Evolutionary conservation across 768 basidiomycete genomes (phyloP).

Genomic region (Termitomyces sp.): DNA sequence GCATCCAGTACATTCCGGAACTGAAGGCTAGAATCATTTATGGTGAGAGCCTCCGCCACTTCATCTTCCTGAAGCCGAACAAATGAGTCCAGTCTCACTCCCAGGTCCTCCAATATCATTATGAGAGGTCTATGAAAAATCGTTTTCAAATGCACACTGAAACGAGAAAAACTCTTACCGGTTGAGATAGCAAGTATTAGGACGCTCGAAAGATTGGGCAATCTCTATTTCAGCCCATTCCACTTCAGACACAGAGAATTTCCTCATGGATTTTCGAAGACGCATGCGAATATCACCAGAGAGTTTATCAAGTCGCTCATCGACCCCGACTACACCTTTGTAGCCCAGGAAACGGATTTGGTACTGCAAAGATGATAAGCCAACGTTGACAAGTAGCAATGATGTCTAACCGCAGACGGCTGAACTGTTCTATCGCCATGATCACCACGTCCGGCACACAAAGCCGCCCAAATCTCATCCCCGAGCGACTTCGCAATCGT

Average conservation of each 20-base stretch:
- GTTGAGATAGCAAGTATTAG: slow-evolving; percentile 65
- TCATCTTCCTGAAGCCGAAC: slow-evolving; percentile 54
- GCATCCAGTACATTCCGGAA: slow-evolving; percentile 43
- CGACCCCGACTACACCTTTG: slow-evolving; percentile 77
- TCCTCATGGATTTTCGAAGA: slow-evolving; percentile 67
- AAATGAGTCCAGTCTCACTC: slow-evolving; percentile 54
- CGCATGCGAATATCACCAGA: slow-evolving; percentile 57
- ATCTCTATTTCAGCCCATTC: slow-evolving; percentile 66
- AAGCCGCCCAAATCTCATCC: slow-evolving; percentile 50
- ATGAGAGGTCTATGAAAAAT: slow-evolving; percentile 49
- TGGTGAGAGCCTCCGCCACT: slow-evolving; percentile 50
- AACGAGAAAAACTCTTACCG: slow-evolving; percentile 34
- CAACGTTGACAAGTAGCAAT: neutral
- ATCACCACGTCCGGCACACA: slow-evolving; percentile 39
- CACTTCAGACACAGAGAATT: slow-evolving; percentile 52
- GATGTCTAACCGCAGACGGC: slow-evolving; percentile 55
- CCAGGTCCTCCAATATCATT: slow-evolving; percentile 75
- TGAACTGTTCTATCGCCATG: slow-evolving; percentile 27
- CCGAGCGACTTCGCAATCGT: slow-evolving; percentile 63
- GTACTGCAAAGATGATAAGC: slow-evolving; percentile 33
- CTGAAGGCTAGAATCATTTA: slow-evolving; percentile 47
- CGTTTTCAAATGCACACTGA: neutral
- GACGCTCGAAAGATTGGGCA: slow-evolving; percentile 53
- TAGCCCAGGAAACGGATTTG: slow-evolving; percentile 81
- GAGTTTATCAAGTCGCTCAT: slow-evolving; percentile 40